A percentile compares a stretch with the other conserved stretches of the same genome.
phyloP scores from a whole-genome alignment of 805 yeast species.

The Maudiozyma pseudohumilis region DNA sequence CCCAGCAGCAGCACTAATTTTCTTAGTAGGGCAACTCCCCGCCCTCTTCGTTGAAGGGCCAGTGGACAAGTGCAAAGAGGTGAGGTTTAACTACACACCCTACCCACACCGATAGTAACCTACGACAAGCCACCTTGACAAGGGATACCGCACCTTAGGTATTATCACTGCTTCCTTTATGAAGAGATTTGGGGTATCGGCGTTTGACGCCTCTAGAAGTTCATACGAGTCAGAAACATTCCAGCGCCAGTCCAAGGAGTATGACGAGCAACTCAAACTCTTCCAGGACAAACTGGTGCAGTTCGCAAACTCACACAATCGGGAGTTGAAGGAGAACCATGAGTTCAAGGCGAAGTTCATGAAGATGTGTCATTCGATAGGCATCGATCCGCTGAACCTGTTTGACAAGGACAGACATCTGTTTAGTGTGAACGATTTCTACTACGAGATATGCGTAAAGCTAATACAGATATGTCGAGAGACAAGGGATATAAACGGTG shows the following conservation, averaged over 20 bases:
- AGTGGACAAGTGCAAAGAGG: too few species aligned
- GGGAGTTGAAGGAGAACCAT: constrained; percentile 53
- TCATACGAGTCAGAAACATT: constrained; percentile 15
- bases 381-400: constrained; percentile 66
- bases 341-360: constrained; percentile 64
- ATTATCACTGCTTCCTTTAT: too few species aligned
- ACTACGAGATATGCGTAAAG: constrained; percentile 59
- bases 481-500: constrained; percentile 71
- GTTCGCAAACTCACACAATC: constrained; percentile 63
- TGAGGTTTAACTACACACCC: too few species aligned
- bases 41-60: too few species aligned
- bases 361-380: constrained; percentile 66
- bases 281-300: constrained; percentile 70
- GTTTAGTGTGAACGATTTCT: constrained; percentile 38
- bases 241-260: constrained; percentile 47
- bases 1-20: too few species aligned
- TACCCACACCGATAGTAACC: too few species aligned
- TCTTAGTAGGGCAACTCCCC: too few species aligned
- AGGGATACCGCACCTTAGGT: too few species aligned
- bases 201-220: constrained; percentile 29
- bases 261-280: constrained; percentile 60
- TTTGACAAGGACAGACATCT: constrained; percentile 27
- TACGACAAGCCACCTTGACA: too few species aligned
- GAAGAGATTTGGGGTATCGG: constrained; percentile 39
- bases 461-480: constrained; percentile 67